phyloP scores from a whole-genome alignment of 2,329 filamentous ascomycete genomes.

The Aspergillus jensenii region DNA sequence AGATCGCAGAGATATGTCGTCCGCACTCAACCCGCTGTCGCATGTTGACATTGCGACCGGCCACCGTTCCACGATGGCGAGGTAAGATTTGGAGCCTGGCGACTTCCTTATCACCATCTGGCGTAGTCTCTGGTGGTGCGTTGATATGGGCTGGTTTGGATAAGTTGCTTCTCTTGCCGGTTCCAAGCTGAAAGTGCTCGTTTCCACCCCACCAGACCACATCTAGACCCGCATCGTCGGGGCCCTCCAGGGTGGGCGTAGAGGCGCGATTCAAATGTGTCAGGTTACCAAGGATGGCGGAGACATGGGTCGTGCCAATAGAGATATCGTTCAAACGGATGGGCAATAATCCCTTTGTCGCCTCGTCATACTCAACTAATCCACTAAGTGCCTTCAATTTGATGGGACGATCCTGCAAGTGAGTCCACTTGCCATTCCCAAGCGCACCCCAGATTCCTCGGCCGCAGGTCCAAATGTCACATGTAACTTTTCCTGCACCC shows the following conservation, averaged over 20 bases:
- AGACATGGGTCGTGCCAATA: conserved; percentile 76
- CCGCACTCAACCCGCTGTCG: conserved; percentile 91
- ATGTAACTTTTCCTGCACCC: conserved; percentile 58
- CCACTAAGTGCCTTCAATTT: conserved; percentile 83
- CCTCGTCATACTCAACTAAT: conserved; percentile 84
- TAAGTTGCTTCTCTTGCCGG: conserved; percentile 80
- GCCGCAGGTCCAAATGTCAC: conserved; percentile 85
- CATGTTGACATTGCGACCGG: conserved; percentile 69
- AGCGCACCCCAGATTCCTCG: conserved; percentile 80
- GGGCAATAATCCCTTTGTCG: conserved; percentile 63
- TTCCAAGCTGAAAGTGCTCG: conserved; percentile 89
- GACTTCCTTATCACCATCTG: conserved; percentile 62
- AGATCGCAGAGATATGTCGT: conserved; percentile 76
- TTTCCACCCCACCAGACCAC: conserved; percentile 94
- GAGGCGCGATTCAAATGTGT: conserved; percentile 61
- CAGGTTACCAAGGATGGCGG: conserved; percentile 80
- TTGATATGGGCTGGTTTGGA: conserved; percentile 75
- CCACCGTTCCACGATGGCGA: conserved; percentile 66
- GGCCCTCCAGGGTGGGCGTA: conserved; percentile 62
- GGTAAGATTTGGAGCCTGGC: conserved; percentile 80
- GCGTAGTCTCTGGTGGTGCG: conserved; percentile 66
- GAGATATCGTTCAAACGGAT: conserved; percentile 74
- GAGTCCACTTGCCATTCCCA: conserved; percentile 85
- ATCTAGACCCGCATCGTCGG: conserved; percentile 81
- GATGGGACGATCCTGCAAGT: conserved; percentile 72